Conservation (phyloP, 2,329 filamentous ascomycete species). For the Falciphora oryzae region DNA sequence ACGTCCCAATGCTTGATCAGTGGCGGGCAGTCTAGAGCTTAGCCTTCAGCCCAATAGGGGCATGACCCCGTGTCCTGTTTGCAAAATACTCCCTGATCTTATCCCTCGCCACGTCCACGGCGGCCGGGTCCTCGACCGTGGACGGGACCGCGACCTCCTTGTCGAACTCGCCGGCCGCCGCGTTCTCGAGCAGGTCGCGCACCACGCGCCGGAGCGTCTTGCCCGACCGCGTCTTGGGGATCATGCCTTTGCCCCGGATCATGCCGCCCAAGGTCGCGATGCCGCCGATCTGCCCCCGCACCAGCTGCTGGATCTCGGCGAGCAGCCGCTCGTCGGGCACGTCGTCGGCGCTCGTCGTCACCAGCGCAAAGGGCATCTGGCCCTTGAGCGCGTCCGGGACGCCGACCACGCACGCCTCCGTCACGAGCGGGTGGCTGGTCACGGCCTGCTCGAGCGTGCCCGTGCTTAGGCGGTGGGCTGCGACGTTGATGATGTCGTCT, state of each 20-base stretch:
- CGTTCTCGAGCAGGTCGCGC: conserved; percentile 79
- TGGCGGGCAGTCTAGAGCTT: conserved; percentile 36
- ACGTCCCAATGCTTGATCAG: no score
- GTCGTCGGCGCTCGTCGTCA: conserved; percentile 53
- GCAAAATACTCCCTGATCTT: conserved; percentile 74
- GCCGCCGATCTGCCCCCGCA: conserved; percentile 76
- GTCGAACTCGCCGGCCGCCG: conserved; percentile 64
- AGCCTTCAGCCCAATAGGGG: conserved; percentile 39
- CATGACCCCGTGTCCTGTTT: conserved; percentile 33
- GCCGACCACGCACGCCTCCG: conserved; percentile 80
- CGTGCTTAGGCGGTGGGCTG: conserved; percentile 83
- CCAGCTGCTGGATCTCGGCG: conserved; percentile 63
- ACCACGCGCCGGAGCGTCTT: conserved; percentile 83
- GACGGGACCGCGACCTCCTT: conserved; percentile 69
- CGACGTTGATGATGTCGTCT: conserved; percentile 95
- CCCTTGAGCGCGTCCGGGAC: conserved; percentile 85
- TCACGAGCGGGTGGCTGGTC: conserved; percentile 69
- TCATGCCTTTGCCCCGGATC: conserved; percentile 78
- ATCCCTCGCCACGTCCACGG: conserved; percentile 65
- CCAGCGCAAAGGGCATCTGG: conserved; percentile 85
- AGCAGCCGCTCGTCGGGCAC: conserved; percentile 39
- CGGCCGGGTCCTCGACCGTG: conserved; percentile 75
- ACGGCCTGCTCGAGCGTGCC: conserved; percentile 89
- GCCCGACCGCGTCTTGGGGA: conserved; percentile 86
- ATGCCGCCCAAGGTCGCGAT: conserved; percentile 84